Conservation (phyloP, 2,329 filamentous ascomycete genomes). For the Knufia fluminis region DNA sequence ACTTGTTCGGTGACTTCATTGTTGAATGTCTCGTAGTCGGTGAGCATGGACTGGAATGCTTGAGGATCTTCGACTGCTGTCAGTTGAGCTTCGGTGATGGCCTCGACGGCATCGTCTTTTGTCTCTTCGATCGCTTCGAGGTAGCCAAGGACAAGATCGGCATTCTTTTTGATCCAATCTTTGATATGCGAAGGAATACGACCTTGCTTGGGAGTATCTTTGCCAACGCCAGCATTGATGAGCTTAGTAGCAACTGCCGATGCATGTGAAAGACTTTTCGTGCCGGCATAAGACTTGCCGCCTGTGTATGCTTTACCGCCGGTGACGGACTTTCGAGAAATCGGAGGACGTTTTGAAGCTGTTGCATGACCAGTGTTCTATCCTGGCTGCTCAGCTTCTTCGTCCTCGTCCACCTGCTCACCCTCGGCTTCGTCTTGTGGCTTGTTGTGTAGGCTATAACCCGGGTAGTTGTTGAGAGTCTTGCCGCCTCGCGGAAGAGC, state of each 20-base stretch:
- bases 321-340: background rate
- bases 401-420: background rate
- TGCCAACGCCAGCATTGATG: background rate
- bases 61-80: background rate
- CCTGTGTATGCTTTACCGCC: background rate
- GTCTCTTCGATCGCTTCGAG: background rate
- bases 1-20: background rate
- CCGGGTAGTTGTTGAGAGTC: background rate
- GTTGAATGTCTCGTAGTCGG: background rate
- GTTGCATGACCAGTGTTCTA: conserved; percentile 4
- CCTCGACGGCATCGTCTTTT: background rate
- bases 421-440: background rate
- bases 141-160: background rate
- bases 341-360: background rate
- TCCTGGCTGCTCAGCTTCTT: background rate
- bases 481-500: background rate
- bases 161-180: background rate
- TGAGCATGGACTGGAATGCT: background rate
- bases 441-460: too few relatives aligned
- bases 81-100: background rate
- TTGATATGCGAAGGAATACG: background rate
- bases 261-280: background rate
- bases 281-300: background rate
- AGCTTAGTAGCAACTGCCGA: background rate
- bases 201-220: background rate